Evolutionary conservation across 2,329 filamentous ascomycete species (phyloP).

Genomic region (Sarocladiaceae sp.): DNA sequence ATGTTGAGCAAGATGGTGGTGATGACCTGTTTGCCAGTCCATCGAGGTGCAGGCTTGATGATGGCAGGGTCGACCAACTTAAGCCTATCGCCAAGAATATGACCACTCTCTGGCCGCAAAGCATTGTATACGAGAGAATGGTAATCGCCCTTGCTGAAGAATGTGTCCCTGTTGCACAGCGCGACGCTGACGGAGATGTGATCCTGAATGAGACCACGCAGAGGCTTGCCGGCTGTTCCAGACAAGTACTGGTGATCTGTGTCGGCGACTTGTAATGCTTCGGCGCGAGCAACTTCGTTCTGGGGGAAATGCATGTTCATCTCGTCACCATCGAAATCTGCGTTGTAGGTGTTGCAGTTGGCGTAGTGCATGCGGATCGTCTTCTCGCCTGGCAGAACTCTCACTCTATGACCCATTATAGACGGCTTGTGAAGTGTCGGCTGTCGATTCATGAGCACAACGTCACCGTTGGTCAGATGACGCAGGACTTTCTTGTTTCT

Average conservation of each 20-base stretch:
- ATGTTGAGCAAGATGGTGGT: slow-evolving; percentile 92
- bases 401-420: slow-evolving; percentile 95
- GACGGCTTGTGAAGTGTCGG: slow-evolving; percentile 97
- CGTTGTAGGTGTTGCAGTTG: slow-evolving; percentile 99
- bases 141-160: slow-evolving; percentile 83
- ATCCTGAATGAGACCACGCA: slow-evolving; percentile 96
- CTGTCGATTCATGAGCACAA: slow-evolving; percentile 98
- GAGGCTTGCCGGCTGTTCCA: slow-evolving; percentile 84
- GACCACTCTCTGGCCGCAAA: slow-evolving; percentile 81
- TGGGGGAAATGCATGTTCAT: slow-evolving; percentile 99
- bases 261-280: slow-evolving; percentile 88
- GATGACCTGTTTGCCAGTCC: slow-evolving; percentile 96
- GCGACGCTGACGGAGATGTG: slow-evolving; percentile 92
- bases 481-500: slow-evolving; percentile 95
- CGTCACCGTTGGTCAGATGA: slow-evolving; percentile 92
- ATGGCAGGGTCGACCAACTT: slow-evolving; percentile 75
- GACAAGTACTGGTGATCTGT: slow-evolving; percentile 97
- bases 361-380: slow-evolving; percentile 99
- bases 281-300: slow-evolving; percentile 87
- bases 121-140: slow-evolving; percentile 91
- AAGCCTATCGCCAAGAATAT: slow-evolving; percentile 77
- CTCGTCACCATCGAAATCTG: slow-evolving; percentile 98
- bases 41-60: slow-evolving; percentile 71
- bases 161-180: slow-evolving; percentile 84
- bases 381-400: slow-evolving; percentile 88